Evolutionary conservation across 192 early-diverging fungal species (phyloP).

Genomic region (Umbelopsis sp.): DNA sequence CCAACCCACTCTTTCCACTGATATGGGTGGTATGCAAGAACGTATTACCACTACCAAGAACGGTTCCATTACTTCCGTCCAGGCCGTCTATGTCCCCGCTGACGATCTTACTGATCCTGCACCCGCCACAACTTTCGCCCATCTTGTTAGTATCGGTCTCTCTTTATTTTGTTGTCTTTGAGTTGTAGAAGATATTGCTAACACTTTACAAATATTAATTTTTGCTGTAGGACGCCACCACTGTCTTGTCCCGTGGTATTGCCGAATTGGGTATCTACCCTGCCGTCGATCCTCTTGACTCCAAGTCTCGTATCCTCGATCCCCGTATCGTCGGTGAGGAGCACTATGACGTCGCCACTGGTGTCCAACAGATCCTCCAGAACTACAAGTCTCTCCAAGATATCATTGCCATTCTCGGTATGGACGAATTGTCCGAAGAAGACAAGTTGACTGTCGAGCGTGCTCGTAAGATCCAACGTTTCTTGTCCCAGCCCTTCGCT

Average conservation of each 20-base stretch:
- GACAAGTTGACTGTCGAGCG: slow-evolving; percentile 98
- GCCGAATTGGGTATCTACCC: slow-evolving; percentile 99
- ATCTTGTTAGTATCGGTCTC: slow-evolving; percentile 44
- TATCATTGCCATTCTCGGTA: slow-evolving; percentile 99
- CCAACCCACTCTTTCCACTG: slow-evolving; percentile 98
- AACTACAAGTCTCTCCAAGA: slow-evolving; percentile 99
- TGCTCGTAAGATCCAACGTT: slow-evolving; percentile 99
- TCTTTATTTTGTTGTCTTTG: background rate
- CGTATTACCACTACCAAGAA: slow-evolving; percentile 99
- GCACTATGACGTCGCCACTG: slow-evolving; percentile 94
- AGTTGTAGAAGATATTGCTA: background rate
- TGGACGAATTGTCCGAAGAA: slow-evolving; percentile 99
- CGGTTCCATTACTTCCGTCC: slow-evolving; percentile 98
- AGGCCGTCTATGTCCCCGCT: slow-evolving; percentile 98
- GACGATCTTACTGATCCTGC: slow-evolving; percentile 99
- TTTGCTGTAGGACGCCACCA: slow-evolving; percentile 79
- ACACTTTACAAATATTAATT: background rate
- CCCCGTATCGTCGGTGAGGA: slow-evolving; percentile 94
- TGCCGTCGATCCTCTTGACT: slow-evolving; percentile 97
- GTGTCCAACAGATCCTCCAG: slow-evolving; percentile 95
- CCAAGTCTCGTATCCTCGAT: slow-evolving; percentile 97
- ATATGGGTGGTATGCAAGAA: slow-evolving; percentile 99
- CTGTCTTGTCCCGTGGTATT: slow-evolving; percentile 97
- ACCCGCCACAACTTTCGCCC: slow-evolving; percentile 98
- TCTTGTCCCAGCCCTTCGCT: slow-evolving; percentile 98